Conservation (phyloP, 768 basidiomycete genomes). For the Naganishia friedmannii region DNA sequence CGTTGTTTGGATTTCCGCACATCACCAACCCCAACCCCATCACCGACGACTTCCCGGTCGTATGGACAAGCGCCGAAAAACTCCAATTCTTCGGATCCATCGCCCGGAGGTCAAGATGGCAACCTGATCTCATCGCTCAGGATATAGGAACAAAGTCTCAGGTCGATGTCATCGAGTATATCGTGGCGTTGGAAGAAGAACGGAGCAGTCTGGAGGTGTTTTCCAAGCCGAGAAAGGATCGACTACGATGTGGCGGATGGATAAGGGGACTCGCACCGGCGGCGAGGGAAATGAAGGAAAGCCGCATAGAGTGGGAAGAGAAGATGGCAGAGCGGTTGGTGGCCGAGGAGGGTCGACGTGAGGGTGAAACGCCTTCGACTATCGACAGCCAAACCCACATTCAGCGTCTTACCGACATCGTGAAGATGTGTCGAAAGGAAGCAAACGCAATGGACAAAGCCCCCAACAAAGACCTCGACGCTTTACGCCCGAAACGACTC, state of each 20-base stretch:
- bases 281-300: slow-evolving; percentile 59
- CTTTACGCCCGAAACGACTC: not conserved
- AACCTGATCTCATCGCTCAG: slow-evolving; percentile 73
- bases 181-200: slow-evolving; percentile 59
- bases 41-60: not conserved
- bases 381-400: not conserved
- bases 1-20: not conserved
- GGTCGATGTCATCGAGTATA: slow-evolving; percentile 67
- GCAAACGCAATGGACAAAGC: slow-evolving; percentile 6
- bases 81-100: slow-evolving; percentile 69
- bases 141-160: slow-evolving; percentile 63
- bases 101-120: slow-evolving; percentile 64
- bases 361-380: not conserved
- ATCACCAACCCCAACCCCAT: not conserved
- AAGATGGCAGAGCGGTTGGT: slow-evolving; percentile 32
- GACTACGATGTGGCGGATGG: slow-evolving; percentile 26
- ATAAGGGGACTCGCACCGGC: slow-evolving; percentile 54
- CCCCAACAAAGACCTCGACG: not conserved
- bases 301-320: slow-evolving; percentile 60
- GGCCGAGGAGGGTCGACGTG: not conserved
- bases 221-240: slow-evolving; percentile 50
- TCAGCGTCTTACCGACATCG: not conserved
- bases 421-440: not conserved
- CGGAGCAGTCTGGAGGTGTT: slow-evolving; percentile 33
- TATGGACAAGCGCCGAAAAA: slow-evolving; percentile 70